phyloP scores from a whole-genome alignment of 2,329 filamentous ascomycete genomes.

The Endothia cerciana region DNA sequence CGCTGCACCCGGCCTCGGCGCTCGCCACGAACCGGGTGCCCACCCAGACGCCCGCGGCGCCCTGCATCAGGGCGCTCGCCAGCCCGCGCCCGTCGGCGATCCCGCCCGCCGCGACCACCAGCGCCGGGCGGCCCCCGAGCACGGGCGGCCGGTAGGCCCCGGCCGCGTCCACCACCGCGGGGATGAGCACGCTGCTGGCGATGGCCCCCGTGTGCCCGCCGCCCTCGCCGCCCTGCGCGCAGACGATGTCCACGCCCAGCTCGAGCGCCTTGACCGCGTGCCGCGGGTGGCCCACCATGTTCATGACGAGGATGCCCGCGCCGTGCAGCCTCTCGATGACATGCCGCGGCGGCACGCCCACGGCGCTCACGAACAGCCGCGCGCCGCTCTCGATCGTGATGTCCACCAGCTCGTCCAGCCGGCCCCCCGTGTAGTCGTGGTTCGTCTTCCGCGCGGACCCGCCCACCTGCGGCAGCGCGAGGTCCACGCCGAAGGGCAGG shows the following conservation, averaged over 20 bases:
- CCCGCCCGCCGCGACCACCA: slow-evolving; percentile 89
- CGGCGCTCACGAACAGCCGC: slow-evolving; percentile 82
- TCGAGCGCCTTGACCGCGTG: slow-evolving; percentile 89
- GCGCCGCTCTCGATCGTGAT: slow-evolving; percentile 86
- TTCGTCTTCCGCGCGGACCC: slow-evolving; percentile 85
- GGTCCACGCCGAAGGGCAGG: slow-evolving; percentile 87
- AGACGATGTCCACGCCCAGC: slow-evolving; percentile 86
- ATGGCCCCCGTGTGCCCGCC: slow-evolving; percentile 92
- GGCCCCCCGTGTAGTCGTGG: slow-evolving; percentile 91
- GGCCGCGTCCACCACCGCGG: slow-evolving; percentile 84
- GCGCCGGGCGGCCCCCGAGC: slow-evolving; percentile 69
- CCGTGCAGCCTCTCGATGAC: slow-evolving; percentile 79
- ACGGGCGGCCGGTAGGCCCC: slow-evolving; percentile 68
- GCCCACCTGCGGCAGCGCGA: slow-evolving; percentile 88
- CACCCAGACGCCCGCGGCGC: slow-evolving; percentile 89
- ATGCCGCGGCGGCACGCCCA: slow-evolving; percentile 77
- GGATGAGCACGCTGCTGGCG: slow-evolving; percentile 83
- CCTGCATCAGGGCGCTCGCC: slow-evolving; percentile 83
- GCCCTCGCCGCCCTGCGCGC: slow-evolving; percentile 90
- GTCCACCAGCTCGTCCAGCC: slow-evolving; percentile 84
- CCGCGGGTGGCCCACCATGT: slow-evolving; percentile 93
- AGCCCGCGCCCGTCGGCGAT: slow-evolving; percentile 82
- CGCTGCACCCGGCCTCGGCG: slow-evolving; percentile 78
- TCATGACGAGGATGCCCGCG: slow-evolving; percentile 86
- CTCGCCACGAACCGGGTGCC: slow-evolving; percentile 90